These are phyloP conservation scores for Kokia cookei DNA, from an alignment of 441 rosid genomes.

Conservation along the genomic window DNA sequence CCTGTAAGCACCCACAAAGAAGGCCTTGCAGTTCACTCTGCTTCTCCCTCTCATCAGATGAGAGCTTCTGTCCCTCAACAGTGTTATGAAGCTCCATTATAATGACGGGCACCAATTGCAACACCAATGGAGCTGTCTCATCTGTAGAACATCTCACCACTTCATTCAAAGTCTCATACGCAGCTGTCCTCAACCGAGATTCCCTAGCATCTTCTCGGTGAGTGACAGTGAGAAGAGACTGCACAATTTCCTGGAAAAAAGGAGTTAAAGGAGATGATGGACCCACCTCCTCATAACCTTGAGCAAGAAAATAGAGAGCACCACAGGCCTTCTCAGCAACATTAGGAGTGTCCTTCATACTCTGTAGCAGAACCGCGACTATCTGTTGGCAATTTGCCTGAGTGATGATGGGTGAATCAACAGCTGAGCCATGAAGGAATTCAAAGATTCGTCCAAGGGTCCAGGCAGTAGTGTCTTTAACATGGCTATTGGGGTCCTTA, in stretches of 20 bases:
- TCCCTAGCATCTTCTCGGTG: constrained; percentile 73
- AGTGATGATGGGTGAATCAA: constrained; percentile 51
- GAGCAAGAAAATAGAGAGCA: constrained; percentile 48
- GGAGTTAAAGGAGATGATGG: constrained; percentile 46
- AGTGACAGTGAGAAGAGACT: constrained; percentile 53
- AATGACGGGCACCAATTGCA: constrained; percentile 52
- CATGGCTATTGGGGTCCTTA: constrained; percentile 45
- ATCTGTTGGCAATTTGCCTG: constrained; percentile 64
- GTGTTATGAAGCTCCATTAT: constrained; percentile 73
- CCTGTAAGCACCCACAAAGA: constrained; percentile 59
- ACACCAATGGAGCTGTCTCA: constrained; percentile 58
- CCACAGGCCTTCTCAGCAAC: constrained; percentile 54
- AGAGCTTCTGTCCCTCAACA: constrained; percentile 55
- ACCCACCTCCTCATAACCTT: constrained; percentile 58
- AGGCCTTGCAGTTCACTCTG: constrained; percentile 68
- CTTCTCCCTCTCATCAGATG: constrained; percentile 60
- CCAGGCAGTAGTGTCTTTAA: constrained; percentile 53
- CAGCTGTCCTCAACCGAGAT: constrained; percentile 59
- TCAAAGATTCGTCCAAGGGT: constrained; percentile 74
- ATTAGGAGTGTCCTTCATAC: constrained; percentile 63
- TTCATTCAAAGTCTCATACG: constrained; percentile 65
- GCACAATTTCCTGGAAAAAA: constrained; percentile 58
- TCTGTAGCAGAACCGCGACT: constrained; percentile 58
- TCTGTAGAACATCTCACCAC: constrained; percentile 75
- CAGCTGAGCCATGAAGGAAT: constrained; percentile 57